Base-by-base conservation (phyloP, 2,329 filamentous ascomycete genomes). In the Peltaster fructicola region DNA sequence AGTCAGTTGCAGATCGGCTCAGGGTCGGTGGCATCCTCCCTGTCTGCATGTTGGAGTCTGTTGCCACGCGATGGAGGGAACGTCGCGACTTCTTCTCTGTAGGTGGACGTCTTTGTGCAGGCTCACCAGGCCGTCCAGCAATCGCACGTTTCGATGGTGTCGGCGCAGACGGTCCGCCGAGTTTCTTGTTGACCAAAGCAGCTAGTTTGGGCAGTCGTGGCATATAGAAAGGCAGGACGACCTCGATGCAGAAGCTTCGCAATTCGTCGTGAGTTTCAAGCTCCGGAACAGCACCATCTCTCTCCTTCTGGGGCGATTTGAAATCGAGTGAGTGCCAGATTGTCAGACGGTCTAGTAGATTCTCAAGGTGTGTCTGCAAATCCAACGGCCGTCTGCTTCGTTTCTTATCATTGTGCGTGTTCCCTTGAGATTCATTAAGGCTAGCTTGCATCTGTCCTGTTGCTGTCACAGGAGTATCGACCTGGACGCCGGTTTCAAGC, bases 301-400 rank as follows among this genome's bases (percentile, higher is more conserved):
- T 31, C 6, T 32, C 37, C 29, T 33, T 49, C 35, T 21, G 63
- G 48, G 27, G 68, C 64, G 34, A 75, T 66, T 12, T 68, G 53
- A 17, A 17, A n/a, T 71, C 68, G 6, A 78, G 72, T 3, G 77
- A 80, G 43, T 84, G 75, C 78, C 78, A 85, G 31, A 88, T 88
- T 39, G 74, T 80, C 13, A 88, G 55, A 22, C 75, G 70, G 47
- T 88, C 79, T 6, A 79, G 66, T 25, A 82, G 65, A 1, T 81
- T 57, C 41, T 85, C 78, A 4, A 82, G 56, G 11, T 79, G 57
- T 6, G 70, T 53, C 1, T 63, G 61, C 5, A 79, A 53, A 37
- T 81, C 70, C 35, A 74, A 65, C 28, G 66, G 67, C 38, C 73
- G 77, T 47, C 66, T 73, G 11, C 47, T 38, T 33, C 53, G 54